Evolutionary conservation across 2,329 filamentous ascomycete genomes (phyloP).

Genomic region (Podosphaera leucotricha): DNA sequence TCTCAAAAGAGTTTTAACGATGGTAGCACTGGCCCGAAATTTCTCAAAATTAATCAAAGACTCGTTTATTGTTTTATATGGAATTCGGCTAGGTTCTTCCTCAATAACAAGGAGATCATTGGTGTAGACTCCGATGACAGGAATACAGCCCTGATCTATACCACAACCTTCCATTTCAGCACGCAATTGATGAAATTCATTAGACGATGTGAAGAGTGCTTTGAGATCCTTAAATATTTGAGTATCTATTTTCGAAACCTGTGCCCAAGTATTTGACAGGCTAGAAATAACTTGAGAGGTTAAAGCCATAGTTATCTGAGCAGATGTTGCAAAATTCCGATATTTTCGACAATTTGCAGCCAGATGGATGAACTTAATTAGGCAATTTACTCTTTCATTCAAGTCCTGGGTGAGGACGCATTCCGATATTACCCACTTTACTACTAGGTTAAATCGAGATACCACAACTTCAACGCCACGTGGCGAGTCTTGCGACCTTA

Average conservation of each 20-base stretch:
- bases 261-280: constrained; percentile 44
- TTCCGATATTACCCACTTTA: constrained; percentile 68
- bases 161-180: constrained; percentile 51
- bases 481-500: constrained; percentile 42
- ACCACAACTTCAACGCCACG: constrained; percentile 64
- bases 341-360: constrained; percentile 51
- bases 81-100: constrained; percentile 53
- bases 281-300: constrained; percentile 49
- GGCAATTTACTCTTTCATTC: constrained; percentile 49
- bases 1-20: constrained; percentile 57
- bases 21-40: constrained; percentile 49
- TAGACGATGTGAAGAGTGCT: constrained; percentile 47
- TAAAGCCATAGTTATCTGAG: constrained; percentile 55
- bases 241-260: constrained; percentile 41
- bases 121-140: constrained; percentile 65
- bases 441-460: constrained; percentile 68
- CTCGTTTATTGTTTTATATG: constrained; percentile 38
- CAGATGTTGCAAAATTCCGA: constrained; percentile 67
- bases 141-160: constrained; percentile 52
- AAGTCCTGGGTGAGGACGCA: constrained; percentile 48
- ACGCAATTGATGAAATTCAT: constrained; percentile 55
- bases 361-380: constrained; percentile 66
- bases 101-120: constrained; percentile 66
- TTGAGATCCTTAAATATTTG: constrained; percentile 46
- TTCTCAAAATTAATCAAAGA: constrained; percentile 66